Base-by-base conservation (phyloP, 2,329 filamentous ascomycete species). In the Trichophyton verrucosum region DNA sequence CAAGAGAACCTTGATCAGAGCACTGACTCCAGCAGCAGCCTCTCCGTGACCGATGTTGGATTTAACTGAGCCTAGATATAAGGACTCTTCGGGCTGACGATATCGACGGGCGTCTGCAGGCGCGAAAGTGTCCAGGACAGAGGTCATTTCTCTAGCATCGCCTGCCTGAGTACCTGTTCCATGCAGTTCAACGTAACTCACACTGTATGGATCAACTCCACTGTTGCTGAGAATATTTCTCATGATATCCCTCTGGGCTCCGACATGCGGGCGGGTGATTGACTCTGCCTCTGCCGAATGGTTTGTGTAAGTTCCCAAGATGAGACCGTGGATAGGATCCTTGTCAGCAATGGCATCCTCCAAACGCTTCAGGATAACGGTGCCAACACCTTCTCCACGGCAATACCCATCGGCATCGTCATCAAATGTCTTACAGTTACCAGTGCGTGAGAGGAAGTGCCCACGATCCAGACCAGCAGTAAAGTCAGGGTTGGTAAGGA, bases 151-250 rank as follows among this genome's bases (percentile, higher is more conserved):
- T 3, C 84, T 87, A 6, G 84, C 85, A 68, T 95, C 90, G 63
- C 88, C 90, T 36, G 87, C 89, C 20, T 47, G 44, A 0, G 89
- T 95, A 36, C 90, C 90, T 2, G 90, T 95, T 13, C 88, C 90
- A 71, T 95, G 89, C 85, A 94, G 90, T 74, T 95, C 90, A 7
- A 95, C 85, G 68, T 92, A 95, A 72, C 85, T 85, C 57, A 95
- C 81, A 64, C 91, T 87, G 58, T 84, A 80, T 1, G 89, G 86
- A 68, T 91, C 85, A 22, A 94, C 81, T 62, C 86, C 86, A 47
- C 88, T 86, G 49, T 88, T 82, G 56, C 86, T 81, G 0, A 94
- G 78, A 30, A 94, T 84, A 44, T 82, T 79, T 61, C 82, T 81
- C 67, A 87, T 47, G 17, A 24, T 47, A 92, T 81, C 78, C 11